Percentiles rank a stretch among this genome's conserved stretches.
Conservation (phyloP, 176 grass and related monocot species). For the Raddia guianensis region DNA sequence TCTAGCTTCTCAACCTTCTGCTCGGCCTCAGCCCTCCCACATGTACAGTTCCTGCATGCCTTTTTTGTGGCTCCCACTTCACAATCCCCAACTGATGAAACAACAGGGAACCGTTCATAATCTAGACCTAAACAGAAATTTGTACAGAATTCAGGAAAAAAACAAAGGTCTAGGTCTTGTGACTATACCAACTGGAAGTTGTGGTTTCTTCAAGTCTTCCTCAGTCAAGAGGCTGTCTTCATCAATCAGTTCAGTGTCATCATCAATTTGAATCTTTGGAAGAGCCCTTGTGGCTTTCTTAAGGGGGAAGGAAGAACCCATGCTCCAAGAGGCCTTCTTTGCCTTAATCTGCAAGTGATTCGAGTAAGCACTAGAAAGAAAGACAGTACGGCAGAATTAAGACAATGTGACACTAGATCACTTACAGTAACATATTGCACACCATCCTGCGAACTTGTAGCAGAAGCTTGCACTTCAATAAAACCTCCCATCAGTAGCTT, state of each 20-base stretch:
- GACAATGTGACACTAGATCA: constrained; percentile 4
- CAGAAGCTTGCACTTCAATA: constrained; percentile 66
- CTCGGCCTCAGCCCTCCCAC: constrained; percentile 88
- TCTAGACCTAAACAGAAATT: background rate
- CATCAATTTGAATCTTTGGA: constrained; percentile 77
- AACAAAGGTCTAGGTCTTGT: background rate
- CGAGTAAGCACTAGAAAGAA: background rate
- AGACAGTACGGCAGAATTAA: background rate
- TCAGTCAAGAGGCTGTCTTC: constrained; percentile 94
- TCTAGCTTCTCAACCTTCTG: constrained; percentile 81
- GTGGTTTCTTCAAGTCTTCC: constrained; percentile 92
- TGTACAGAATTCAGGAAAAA: background rate
- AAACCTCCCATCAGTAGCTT: constrained; percentile 81
- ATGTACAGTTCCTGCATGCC: constrained; percentile 92
- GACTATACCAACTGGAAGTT: constrained; percentile 73
- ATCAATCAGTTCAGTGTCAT: constrained; percentile 84
- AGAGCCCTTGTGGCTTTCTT: constrained; percentile 63
- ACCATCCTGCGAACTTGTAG: constrained; percentile 36
- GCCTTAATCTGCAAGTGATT: constrained; percentile 61
- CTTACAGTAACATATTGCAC: constrained; percentile 59
- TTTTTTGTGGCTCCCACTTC: constrained; percentile 85
- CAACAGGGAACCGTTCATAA: constrained; percentile 5
- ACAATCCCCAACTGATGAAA: constrained; percentile 74
- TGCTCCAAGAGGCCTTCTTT: constrained; percentile 82
- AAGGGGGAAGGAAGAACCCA: constrained; percentile 82